Evolutionary conservation across 1,284 basidiomycete genomes (phyloP).

Genomic region (Gymnopus androsaceus): DNA sequence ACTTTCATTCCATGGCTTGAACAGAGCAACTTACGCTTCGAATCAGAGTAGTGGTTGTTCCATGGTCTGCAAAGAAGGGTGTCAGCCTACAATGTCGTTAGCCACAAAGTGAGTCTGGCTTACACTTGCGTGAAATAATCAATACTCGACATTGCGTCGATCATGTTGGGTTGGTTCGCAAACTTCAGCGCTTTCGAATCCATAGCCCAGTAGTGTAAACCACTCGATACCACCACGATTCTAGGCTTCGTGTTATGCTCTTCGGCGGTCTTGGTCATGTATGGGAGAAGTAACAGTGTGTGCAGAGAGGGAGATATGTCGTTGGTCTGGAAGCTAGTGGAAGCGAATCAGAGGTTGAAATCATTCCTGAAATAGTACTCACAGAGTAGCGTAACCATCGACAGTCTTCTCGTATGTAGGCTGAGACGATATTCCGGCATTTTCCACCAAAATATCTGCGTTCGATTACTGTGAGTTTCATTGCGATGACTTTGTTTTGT

Average conservation of each 20-base stretch:
- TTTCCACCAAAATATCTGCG: constrained; percentile 43
- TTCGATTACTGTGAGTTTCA: too few species aligned
- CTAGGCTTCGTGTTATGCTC: constrained; percentile 17
- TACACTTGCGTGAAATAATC: constrained; percentile 31
- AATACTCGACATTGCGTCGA: constrained; percentile 32
- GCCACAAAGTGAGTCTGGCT: constrained; percentile 10
- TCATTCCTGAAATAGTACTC: constrained; percentile 16
- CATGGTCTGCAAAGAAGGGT: background rate
- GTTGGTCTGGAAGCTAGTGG: constrained; percentile 44
- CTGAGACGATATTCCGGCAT: constrained; percentile 32
- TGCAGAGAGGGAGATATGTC: constrained; percentile 30
- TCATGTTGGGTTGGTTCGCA: constrained; percentile 25
- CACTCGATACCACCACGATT: constrained; percentile 24
- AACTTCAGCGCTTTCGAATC: constrained; percentile 26
- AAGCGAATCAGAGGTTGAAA: background rate
- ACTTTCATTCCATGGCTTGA: background rate
- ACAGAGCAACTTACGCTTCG: constrained; percentile 33
- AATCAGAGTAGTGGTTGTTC: constrained; percentile 17
- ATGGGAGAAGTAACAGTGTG: constrained; percentile 32
- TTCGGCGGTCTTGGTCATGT: constrained; percentile 26
- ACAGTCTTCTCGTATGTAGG: constrained; percentile 26
- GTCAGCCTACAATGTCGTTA: background rate
- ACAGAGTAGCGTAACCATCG: constrained; percentile 43
- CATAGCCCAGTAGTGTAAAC: constrained; percentile 34
- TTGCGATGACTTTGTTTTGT: too few species aligned